phyloP scores from a whole-genome alignment of 2,329 filamentous ascomycete genomes.

The Talaromyces sp. region DNA sequence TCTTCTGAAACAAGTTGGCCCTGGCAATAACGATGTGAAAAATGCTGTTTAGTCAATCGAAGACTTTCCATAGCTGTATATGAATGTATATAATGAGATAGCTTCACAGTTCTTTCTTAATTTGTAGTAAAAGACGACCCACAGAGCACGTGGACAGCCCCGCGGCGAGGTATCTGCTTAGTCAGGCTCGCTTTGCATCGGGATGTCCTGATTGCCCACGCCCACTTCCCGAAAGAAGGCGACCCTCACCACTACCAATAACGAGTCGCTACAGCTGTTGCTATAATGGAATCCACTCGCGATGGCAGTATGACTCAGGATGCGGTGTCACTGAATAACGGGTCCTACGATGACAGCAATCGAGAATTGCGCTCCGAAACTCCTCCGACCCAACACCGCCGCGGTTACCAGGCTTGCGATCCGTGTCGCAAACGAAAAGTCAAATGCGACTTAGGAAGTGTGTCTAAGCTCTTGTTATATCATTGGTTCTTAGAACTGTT shows the following conservation, averaged over 20 bases:
- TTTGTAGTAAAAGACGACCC: neutral
- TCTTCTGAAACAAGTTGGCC: neutral
- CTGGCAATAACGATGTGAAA: neutral
- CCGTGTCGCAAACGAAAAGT: slow-evolving; percentile 50
- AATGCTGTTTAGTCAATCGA: neutral
- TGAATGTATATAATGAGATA: neutral
- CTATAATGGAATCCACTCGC: slow-evolving; percentile 10
- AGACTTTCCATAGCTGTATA: neutral
- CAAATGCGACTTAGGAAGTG: slow-evolving; percentile 49
- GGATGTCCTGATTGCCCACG: slow-evolving; percentile 3
- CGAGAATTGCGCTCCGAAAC: slow-evolving; percentile 31
- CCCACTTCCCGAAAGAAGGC: slow-evolving; percentile 20
- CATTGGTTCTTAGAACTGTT: neutral
- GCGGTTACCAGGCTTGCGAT: slow-evolving; percentile 50
- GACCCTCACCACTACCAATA: slow-evolving; percentile 8
- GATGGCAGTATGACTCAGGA: slow-evolving; percentile 9
- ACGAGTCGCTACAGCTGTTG: neutral
- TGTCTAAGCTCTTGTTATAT: slow-evolving; percentile 15
- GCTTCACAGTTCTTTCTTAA: neutral
- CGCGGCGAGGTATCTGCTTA: neutral
- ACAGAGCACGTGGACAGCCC: neutral
- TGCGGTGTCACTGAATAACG: slow-evolving; percentile 20
- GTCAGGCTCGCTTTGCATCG: slow-evolving; percentile 18
- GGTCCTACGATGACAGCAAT: slow-evolving; percentile 21
- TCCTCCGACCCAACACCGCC: slow-evolving; percentile 40